Conservation (phyloP, 805 yeast genomes). For the Spathaspora boniae region DNA sequence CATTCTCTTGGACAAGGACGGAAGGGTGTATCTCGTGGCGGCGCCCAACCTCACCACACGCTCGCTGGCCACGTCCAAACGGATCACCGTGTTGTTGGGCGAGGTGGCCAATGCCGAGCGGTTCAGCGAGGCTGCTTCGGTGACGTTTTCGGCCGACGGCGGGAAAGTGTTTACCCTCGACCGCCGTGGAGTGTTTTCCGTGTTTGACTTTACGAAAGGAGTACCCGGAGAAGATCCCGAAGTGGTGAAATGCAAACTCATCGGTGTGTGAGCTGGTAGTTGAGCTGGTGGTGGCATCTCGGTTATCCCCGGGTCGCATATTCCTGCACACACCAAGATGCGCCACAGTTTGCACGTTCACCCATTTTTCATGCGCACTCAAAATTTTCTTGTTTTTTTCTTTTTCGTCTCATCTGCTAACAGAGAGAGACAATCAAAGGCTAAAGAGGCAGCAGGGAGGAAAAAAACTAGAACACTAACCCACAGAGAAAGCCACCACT, state of each 20-base stretch:
- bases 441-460: too few relatives aligned
- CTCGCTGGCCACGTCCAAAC: slow-evolving; percentile 20
- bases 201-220: slow-evolving; percentile 88
- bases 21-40: slow-evolving; percentile 65
- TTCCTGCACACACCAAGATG: too few relatives aligned
- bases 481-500: too few relatives aligned
- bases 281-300: too few relatives aligned
- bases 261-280: slow-evolving; percentile 30
- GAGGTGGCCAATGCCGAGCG: slow-evolving; percentile 76
- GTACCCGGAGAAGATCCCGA: slow-evolving; percentile 64
- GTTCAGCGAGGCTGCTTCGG: slow-evolving; percentile 71
- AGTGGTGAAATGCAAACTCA: slow-evolving; percentile 63
- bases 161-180: slow-evolving; percentile 74
- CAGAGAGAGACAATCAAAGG: too few relatives aligned
- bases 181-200: slow-evolving; percentile 72
- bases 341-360: too few relatives aligned
- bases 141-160: slow-evolving; percentile 76
- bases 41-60: slow-evolving; percentile 46
- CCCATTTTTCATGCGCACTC: too few relatives aligned
- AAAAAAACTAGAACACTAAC: too few relatives aligned
- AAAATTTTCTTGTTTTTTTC: too few relatives aligned
- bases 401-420: too few relatives aligned
- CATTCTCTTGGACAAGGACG: slow-evolving; percentile 76
- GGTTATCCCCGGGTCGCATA: too few relatives aligned
- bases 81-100: slow-evolving; percentile 64